These are phyloP conservation scores for Trichoderma sp. DNA, from an alignment of 2,329 filamentous ascomycete species.

Conservation along the genomic window DNA sequence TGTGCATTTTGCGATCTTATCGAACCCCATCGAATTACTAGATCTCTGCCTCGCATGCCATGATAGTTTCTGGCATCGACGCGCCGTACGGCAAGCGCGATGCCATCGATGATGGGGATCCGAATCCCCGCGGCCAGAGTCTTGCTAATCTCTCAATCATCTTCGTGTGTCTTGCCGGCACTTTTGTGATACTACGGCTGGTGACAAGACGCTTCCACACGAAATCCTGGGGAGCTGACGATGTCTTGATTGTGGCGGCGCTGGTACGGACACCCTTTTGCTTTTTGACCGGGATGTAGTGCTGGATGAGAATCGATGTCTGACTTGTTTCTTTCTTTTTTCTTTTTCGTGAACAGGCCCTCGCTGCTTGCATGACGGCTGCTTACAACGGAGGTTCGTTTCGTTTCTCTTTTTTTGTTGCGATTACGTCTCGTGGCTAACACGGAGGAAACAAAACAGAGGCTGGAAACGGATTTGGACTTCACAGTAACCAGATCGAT, in stretches of 20 bases:
- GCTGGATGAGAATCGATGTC: not conserved
- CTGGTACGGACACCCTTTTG: not conserved
- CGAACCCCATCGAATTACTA: not conserved
- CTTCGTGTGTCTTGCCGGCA: not conserved
- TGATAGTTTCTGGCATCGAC: not conserved
- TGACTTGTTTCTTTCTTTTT: not conserved
- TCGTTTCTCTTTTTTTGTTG: not conserved
- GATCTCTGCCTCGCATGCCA: slow-evolving; percentile 1
- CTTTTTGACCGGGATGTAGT: too few species aligned
- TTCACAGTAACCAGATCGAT: not conserved
- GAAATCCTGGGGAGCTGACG: not conserved
- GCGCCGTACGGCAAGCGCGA: not conserved
- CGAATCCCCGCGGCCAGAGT: slow-evolving; percentile 2
- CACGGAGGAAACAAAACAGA: not conserved
- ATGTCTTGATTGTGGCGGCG: not conserved
- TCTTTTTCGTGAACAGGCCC: not conserved
- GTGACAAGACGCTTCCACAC: not conserved
- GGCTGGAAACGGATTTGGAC: not conserved
- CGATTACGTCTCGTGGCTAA: not conserved
- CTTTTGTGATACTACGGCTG: not conserved
- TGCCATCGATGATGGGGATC: slow-evolving; percentile 1
- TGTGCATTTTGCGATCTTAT: not conserved
- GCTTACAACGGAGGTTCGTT: slow-evolving; percentile 6
- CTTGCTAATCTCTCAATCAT: not conserved
- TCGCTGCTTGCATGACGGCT: not conserved